These are phyloP conservation scores for Aspergillus coremiiformis DNA, from an alignment of 495 filamentous ascomycete genomes.

Conservation along the genomic window DNA sequence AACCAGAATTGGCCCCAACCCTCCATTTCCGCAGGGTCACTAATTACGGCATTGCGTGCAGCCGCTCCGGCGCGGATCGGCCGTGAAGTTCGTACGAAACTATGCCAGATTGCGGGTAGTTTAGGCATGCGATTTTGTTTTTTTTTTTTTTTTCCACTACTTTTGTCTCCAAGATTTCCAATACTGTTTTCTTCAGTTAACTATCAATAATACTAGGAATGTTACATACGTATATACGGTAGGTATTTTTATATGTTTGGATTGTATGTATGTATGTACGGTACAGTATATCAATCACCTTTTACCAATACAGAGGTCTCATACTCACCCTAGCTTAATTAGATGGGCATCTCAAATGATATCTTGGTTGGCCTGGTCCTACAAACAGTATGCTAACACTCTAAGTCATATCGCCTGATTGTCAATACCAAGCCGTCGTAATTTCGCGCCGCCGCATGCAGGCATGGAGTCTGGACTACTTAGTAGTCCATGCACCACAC, in stretches of 20 bases:
- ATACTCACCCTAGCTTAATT: too few relatives aligned
- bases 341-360: neutral
- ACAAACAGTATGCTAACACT: neutral
- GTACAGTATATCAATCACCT: too few relatives aligned
- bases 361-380: neutral
- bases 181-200: too few relatives aligned
- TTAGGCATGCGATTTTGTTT: neutral
- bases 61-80: slow-evolving; percentile 14
- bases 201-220: too few relatives aligned
- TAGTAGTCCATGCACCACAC: neutral
- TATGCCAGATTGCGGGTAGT: neutral
- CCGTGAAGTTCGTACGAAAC: neutral
- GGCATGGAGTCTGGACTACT: too few relatives aligned
- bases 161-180: neutral
- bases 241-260: too few relatives aligned
- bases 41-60: slow-evolving; percentile 14
- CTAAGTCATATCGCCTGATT: neutral
- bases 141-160: too few relatives aligned
- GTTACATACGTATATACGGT: too few relatives aligned
- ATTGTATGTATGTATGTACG: neutral
- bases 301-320: too few relatives aligned
- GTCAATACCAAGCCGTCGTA: neutral
- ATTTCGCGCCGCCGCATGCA: neutral
- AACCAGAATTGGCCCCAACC: slow-evolving; percentile 4
- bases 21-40: slow-evolving; percentile 4